Conservation (phyloP, 2,329 filamentous ascomycete species). For the Scedosporium dehoogii region DNA sequence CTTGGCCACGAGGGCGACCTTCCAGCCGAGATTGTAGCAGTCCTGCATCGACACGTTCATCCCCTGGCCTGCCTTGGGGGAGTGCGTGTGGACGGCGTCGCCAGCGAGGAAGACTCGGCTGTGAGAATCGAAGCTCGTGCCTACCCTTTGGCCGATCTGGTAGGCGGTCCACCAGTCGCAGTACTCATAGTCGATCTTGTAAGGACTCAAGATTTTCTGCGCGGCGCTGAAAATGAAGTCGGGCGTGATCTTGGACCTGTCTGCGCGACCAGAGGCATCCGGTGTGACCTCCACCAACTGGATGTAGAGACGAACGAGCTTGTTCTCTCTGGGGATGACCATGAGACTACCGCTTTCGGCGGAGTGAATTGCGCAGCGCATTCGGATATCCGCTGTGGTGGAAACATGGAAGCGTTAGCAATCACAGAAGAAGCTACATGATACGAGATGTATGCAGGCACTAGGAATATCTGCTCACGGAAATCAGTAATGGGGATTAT, state of each 20-base stretch:
- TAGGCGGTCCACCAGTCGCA: conserved; percentile 60
- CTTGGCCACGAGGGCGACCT: conserved; percentile 19
- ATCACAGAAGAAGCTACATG: no score
- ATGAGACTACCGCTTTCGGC: conserved; percentile 47
- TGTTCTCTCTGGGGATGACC: conserved; percentile 58
- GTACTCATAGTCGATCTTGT: conserved; percentile 52
- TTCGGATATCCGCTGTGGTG: conserved; percentile 35
- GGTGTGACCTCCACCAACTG: conserved; percentile 39
- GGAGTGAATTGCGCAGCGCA: conserved; percentile 43
- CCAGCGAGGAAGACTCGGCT: conserved; percentile 57
- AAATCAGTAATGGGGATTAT: conserved; percentile 36
- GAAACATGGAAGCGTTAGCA: no score
- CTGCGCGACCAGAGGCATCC: conserved; percentile 37
- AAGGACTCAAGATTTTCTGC: conserved; percentile 53
- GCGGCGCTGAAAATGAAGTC: conserved; percentile 52
- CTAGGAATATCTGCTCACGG: conserved; percentile 12
- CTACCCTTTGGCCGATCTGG: conserved; percentile 52
- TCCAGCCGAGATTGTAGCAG: conserved; percentile 32
- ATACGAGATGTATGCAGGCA: no score
- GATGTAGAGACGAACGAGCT: conserved; percentile 59
- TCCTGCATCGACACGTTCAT: conserved; percentile 63
- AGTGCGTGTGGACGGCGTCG: conserved; percentile 35
- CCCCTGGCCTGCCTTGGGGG: conserved; percentile 51
- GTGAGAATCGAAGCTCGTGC: conserved; percentile 39
- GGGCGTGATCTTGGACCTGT: conserved; percentile 52